These are phyloP conservation scores for Fraxinus sp. DNA, from an alignment of 305 asterid species.

Conservation along the genomic window DNA sequence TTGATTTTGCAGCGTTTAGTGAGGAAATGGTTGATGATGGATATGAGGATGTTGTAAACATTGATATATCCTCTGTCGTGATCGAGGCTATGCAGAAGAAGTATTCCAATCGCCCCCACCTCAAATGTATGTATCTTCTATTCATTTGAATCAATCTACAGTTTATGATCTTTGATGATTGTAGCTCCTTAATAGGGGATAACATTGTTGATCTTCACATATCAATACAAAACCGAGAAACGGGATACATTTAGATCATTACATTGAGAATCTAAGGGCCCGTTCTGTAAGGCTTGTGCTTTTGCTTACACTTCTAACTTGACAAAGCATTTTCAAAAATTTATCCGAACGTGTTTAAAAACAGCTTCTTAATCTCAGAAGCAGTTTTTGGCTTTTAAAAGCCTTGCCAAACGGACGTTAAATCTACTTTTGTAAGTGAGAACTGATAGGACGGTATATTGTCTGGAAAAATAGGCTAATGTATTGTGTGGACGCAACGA, in stretches of 20 bases:
- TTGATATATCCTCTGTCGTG: slow-evolving; percentile 68
- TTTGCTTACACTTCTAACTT: neutral
- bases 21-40: slow-evolving; percentile 70
- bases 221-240: neutral
- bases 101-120: slow-evolving; percentile 45
- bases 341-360: neutral
- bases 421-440: neutral
- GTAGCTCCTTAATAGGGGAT: neutral
- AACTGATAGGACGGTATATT: neutral
- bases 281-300: neutral
- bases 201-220: neutral
- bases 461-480: neutral
- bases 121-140: slow-evolving; percentile 67
- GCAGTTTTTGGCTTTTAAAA: neutral
- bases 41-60: slow-evolving; percentile 51
- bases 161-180: neutral
- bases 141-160: neutral
- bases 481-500: neutral
- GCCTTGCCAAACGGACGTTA: neutral
- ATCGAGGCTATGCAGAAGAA: slow-evolving; percentile 69
- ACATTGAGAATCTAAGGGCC: neutral
- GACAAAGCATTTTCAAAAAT: neutral
- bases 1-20: slow-evolving; percentile 51
- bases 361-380: neutral
- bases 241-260: neutral